A percentile compares a stretch with the other conserved stretches of the same genome.
Conservation (phyloP, 2,329 filamentous ascomycete genomes). For the Stachybotrys chartarum region DNA sequence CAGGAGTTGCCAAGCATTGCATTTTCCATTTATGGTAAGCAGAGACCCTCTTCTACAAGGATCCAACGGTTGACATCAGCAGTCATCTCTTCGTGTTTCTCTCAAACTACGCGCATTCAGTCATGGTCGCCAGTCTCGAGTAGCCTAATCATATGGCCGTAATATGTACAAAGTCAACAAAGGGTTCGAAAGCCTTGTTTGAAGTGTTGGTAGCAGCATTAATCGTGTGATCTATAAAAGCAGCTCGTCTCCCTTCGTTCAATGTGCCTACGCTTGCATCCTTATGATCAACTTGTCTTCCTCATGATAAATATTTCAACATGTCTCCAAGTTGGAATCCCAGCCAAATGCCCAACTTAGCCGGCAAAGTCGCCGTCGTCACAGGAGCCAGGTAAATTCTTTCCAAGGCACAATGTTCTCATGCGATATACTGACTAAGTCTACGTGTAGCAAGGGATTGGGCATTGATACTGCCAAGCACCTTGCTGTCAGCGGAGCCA, state of each 20-base stretch:
- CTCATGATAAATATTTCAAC: no score
- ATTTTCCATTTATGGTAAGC: constrained; percentile 1
- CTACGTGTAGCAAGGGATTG: constrained; percentile 14
- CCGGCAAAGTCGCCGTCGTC: constrained; percentile 15
- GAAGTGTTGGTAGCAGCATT: no score
- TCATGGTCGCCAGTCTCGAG: neutral
- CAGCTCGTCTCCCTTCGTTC: neutral
- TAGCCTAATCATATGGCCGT: neutral
- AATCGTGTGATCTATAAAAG: no score
- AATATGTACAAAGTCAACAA: neutral
- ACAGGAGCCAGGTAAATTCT: constrained; percentile 16
- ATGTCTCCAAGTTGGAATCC: constrained; percentile 8
- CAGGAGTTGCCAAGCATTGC: neutral
- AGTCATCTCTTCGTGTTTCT: neutral
- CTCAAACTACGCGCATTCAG: neutral
- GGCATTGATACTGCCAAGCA: constrained; percentile 14
- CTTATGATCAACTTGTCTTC: no score
- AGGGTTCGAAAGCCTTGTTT: neutral
- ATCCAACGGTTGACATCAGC: no score
- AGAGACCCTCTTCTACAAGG: neutral
- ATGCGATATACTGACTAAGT: neutral
- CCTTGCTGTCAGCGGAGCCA: constrained; percentile 15
- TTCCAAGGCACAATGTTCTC: no score
- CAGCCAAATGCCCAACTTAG: constrained; percentile 10
- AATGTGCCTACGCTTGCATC: neutral